These are phyloP conservation scores for Aethionema arabicum DNA, from an alignment of 345 rosid species.

Conservation along the genomic window DNA sequence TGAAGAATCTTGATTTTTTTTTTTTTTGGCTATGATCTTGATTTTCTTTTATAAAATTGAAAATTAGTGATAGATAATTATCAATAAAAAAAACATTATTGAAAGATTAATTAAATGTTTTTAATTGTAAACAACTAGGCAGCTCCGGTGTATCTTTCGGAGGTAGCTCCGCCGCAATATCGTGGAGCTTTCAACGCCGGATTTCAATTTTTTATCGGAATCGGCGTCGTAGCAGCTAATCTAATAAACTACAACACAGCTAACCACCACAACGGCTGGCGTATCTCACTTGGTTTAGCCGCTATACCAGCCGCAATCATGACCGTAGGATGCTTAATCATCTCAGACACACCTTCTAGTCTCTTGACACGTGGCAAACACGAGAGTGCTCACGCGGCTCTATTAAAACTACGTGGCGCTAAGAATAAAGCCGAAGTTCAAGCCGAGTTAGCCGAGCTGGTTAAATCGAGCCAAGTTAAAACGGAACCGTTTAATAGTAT, in stretches of 20 bases:
- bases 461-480: conserved; percentile 48
- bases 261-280: conserved; percentile 69
- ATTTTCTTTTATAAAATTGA: no score
- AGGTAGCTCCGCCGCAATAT: conserved; percentile 84
- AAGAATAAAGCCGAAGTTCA: conserved; percentile 48
- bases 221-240: conserved; percentile 69
- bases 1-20: no score
- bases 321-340: conserved; percentile 66
- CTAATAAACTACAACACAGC: conserved; percentile 57
- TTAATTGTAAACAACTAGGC: conserved; percentile 45
- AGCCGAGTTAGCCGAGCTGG: conserved; percentile 51
- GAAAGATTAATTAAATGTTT: not conserved
- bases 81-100: not conserved
- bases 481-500: conserved; percentile 55
- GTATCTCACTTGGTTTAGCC: conserved; percentile 79
- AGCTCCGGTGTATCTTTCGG: conserved; percentile 79
- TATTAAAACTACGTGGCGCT: conserved; percentile 51
- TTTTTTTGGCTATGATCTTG: no score
- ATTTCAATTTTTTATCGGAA: conserved; percentile 71
- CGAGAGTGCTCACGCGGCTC: conserved; percentile 50
- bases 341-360: conserved; percentile 74
- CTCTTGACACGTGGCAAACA: conserved; percentile 65
- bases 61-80: no score
- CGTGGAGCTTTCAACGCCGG: conserved; percentile 86
- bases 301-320: conserved; percentile 64